Conservation (phyloP, 805 yeast species). For the Metschnikowia colocasiae region DNA sequence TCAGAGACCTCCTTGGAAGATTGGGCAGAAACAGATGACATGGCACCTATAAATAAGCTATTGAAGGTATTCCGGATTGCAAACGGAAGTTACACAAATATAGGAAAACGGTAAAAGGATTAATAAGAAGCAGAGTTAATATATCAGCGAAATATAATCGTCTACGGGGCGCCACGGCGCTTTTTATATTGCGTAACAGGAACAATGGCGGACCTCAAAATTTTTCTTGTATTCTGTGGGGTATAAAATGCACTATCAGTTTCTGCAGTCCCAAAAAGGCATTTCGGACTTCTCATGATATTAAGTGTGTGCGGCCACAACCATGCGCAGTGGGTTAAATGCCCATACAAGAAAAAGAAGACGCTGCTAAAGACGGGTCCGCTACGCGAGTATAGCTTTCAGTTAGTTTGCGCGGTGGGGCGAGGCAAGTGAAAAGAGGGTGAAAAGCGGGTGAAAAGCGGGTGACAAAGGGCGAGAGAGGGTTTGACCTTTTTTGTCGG, state of each 20-base stretch:
- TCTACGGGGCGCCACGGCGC: not conserved
- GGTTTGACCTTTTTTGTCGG: not conserved
- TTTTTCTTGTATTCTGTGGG: conserved; percentile 5
- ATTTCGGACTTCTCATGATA: not conserved
- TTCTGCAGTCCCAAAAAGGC: conserved; percentile 2
- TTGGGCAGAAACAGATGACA: conserved; percentile 15
- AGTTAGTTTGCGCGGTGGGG: not conserved
- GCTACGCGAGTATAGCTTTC: not conserved
- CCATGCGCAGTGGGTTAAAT: not conserved
- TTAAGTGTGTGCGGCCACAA: not conserved
- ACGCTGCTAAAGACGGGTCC: not conserved
- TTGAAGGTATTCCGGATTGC: not conserved
- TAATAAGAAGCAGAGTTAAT: not conserved
- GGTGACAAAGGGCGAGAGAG: not conserved
- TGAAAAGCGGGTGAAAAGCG: not conserved
- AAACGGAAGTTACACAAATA: not conserved
- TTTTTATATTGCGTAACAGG: not conserved
- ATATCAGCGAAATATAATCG: not conserved
- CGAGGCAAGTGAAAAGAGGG: not conserved
- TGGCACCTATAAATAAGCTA: not conserved
- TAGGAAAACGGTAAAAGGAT: not conserved
- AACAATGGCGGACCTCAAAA: conserved; percentile 1
- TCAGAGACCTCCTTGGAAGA: conserved; percentile 12
- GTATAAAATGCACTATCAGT: not conserved
- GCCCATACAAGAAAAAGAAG: not conserved